Evolutionary conservation across 140 eudicot genomes (phyloP).

Genomic region (Anethum foeniculum): DNA sequence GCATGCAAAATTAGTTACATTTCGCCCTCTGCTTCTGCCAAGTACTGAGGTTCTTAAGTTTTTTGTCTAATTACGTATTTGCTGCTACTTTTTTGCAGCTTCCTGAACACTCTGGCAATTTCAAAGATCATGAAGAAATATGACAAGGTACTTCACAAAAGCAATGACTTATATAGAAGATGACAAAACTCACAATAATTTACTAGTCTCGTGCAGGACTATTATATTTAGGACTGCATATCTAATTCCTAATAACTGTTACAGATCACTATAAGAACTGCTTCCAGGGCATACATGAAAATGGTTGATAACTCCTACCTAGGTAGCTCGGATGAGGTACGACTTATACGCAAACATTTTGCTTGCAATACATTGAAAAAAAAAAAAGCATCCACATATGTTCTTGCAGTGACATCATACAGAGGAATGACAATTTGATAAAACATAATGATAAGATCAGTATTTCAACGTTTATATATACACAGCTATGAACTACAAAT

Average conservation of each 20-base stretch:
- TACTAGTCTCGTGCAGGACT: background rate
- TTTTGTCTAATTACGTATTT: background rate
- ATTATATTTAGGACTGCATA: background rate
- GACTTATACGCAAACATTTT: background rate
- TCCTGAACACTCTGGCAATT: constrained; percentile 42
- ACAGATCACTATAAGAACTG: constrained; percentile 45
- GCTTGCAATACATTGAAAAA: background rate
- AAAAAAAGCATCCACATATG: background rate
- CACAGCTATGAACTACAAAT: background rate
- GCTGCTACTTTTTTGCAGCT: constrained; percentile 17
- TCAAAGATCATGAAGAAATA: constrained; percentile 66
- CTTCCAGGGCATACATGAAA: constrained; percentile 42
- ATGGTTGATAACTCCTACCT: constrained; percentile 58
- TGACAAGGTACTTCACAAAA: constrained; percentile 32
- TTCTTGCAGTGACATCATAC: background rate
- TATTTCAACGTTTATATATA: background rate
- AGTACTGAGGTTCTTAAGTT: background rate
- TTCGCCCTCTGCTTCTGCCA: background rate
- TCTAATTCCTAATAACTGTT: background rate
- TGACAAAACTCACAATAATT: background rate
- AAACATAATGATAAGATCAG: background rate
- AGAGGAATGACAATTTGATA: background rate
- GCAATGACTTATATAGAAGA: background rate
- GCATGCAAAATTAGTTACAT: background rate
- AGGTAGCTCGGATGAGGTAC: constrained; percentile 52